Evolutionary conservation across 2,329 filamentous ascomycete genomes (phyloP).

Genomic region (Cladophialophora chaetospira): DNA sequence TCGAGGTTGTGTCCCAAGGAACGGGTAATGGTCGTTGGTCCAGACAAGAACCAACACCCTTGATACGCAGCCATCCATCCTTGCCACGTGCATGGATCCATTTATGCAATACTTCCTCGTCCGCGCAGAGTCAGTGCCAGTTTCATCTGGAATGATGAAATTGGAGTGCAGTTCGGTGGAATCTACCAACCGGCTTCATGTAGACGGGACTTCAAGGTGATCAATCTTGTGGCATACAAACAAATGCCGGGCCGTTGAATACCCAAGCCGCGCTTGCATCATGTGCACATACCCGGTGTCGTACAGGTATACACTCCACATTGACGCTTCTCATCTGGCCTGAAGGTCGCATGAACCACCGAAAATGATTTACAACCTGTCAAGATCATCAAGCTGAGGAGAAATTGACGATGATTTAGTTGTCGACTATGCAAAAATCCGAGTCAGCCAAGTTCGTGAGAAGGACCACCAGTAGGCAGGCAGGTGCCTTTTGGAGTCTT

Average conservation of each 20-base stretch:
- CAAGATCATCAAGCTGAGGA: neutral
- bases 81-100: neutral
- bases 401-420: neutral
- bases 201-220: neutral
- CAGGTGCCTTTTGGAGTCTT: too few species aligned
- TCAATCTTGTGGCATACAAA: neutral
- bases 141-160: neutral
- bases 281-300: neutral
- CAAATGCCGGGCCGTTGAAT: neutral
- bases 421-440: neutral
- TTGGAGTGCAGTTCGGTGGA: slow-evolving; percentile 1
- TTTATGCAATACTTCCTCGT: neutral
- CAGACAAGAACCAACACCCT: neutral
- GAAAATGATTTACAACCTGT: neutral
- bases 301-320: neutral
- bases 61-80: neutral
- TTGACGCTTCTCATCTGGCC: neutral
- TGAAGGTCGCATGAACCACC: neutral
- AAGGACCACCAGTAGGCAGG: too few species aligned
- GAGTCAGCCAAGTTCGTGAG: neutral
- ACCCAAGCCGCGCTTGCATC: neutral
- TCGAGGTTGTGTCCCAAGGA: too few species aligned
- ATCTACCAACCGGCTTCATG: slow-evolving; percentile 8
- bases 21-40: neutral
- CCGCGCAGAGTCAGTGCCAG: neutral